Conservation (phyloP, 2,329 filamentous ascomycete genomes). For the Cladosporium velox region DNA sequence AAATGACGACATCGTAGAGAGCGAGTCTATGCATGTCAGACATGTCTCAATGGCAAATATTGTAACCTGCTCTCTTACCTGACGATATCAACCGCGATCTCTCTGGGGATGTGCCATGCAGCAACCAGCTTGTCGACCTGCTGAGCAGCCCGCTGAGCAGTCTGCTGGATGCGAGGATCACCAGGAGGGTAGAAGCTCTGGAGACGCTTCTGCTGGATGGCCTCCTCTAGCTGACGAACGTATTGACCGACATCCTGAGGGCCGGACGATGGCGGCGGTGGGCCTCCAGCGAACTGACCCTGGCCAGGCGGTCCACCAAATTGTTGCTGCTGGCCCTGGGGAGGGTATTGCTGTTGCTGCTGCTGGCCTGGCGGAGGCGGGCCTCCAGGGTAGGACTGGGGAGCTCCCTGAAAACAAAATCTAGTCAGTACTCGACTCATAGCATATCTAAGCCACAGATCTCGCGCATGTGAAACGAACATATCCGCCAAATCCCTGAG, state of each 20-base stretch:
- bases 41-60: too few relatives aligned
- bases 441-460: not conserved
- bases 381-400: conserved; percentile 25
- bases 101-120: conserved; percentile 59
- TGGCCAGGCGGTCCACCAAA: conserved; percentile 31
- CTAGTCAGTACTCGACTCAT: conserved; percentile 19
- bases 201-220: conserved; percentile 62
- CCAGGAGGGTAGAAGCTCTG: conserved; percentile 61
- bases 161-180: conserved; percentile 47
- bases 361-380: conserved; percentile 37
- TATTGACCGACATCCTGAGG: conserved; percentile 57
- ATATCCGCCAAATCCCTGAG: conserved; percentile 35
- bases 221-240: conserved; percentile 56
- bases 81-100: conserved; percentile 64
- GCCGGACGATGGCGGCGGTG: conserved; percentile 36
- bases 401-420: conserved; percentile 30
- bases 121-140: conserved; percentile 59
- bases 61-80: not conserved
- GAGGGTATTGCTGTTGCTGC: conserved; percentile 39
- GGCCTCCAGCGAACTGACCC: conserved; percentile 26
- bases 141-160: conserved; percentile 50
- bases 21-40: conserved; percentile 50
- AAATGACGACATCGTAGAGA: conserved; percentile 64
- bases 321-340: conserved; percentile 35
- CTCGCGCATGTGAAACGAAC: conserved; percentile 31